phyloP scores from a whole-genome alignment of 345 rosid genomes.

The Arabis hirsuta region DNA sequence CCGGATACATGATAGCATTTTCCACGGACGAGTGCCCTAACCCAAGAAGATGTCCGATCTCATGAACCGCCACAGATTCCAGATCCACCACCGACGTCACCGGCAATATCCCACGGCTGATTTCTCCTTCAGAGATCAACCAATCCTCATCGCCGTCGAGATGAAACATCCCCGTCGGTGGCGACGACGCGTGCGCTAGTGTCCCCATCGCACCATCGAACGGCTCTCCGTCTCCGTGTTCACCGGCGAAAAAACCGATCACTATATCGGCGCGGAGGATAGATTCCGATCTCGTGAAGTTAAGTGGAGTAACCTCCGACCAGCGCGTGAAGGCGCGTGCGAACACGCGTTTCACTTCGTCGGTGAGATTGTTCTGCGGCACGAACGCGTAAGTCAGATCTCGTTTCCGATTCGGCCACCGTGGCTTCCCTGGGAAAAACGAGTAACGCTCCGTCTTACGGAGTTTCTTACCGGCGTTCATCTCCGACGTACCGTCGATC shows the following conservation, averaged over 20 bases:
- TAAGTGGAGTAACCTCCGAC: constrained; percentile 70
- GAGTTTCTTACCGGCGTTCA: constrained; percentile 58
- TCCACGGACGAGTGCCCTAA: constrained; percentile 88
- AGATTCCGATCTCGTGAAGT: constrained; percentile 55
- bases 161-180: constrained; percentile 75
- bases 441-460: constrained; percentile 61
- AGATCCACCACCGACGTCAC: constrained; percentile 64
- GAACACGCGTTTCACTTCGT: constrained; percentile 60
- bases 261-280: constrained; percentile 53
- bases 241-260: constrained; percentile 77
- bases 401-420: constrained; percentile 57
- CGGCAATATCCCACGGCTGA: constrained; percentile 32
- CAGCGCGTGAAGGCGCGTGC: constrained; percentile 71
- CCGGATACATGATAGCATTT: constrained; percentile 79
- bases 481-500: constrained; percentile 64
- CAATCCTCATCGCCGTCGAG: constrained; percentile 75
- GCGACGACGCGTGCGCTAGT: constrained; percentile 88
- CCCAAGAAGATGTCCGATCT: constrained; percentile 89
- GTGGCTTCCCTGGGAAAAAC: constrained; percentile 72
- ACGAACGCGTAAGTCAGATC: constrained; percentile 69
- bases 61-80: constrained; percentile 90
- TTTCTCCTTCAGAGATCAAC: constrained; percentile 49
- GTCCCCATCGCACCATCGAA: constrained; percentile 89
- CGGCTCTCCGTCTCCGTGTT: constrained; percentile 91
- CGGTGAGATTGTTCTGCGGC: constrained; percentile 50